phyloP scores from a whole-genome alignment of 2,329 filamentous ascomycete genomes.

The Penicillium palitans region DNA sequence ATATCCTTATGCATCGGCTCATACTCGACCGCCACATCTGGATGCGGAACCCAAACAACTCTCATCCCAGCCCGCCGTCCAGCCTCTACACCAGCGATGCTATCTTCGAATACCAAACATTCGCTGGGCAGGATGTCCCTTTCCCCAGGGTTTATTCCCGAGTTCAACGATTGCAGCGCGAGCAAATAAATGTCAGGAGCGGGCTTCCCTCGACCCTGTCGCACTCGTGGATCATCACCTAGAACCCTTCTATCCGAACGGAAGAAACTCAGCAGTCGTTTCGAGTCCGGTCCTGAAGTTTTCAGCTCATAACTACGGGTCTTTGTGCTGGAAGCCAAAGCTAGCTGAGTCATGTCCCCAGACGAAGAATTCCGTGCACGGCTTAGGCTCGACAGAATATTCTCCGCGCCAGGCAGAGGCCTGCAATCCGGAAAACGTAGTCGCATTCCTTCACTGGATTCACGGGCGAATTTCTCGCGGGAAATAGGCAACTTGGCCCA shows the following conservation, averaged over 20 bases:
- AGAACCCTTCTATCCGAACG: constrained; percentile 17
- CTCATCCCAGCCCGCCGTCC: constrained; percentile 38
- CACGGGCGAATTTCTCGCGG: constrained; percentile 33
- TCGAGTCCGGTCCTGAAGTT: constrained; percentile 23
- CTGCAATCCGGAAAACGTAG: constrained; percentile 30
- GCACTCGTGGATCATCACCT: constrained; percentile 25
- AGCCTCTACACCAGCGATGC: constrained; percentile 34
- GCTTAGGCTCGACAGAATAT: constrained; percentile 21
- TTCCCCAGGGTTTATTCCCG: neutral
- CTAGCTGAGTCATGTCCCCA: constrained; percentile 21
- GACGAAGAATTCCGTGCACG: constrained; percentile 13
- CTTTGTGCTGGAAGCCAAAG: constrained; percentile 28
- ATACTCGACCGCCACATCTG: constrained; percentile 38
- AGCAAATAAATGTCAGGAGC: constrained; percentile 31
- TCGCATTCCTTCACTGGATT: constrained; percentile 31
- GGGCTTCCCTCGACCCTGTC: constrained; percentile 27
- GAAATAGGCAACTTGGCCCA: constrained; percentile 34
- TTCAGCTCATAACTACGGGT: constrained; percentile 25
- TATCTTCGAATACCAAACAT: constrained; percentile 41
- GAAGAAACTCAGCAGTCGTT: constrained; percentile 19
- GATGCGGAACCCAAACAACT: constrained; percentile 38
- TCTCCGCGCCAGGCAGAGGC: constrained; percentile 25
- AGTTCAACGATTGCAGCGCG: constrained; percentile 25
- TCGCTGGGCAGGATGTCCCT: constrained; percentile 27
- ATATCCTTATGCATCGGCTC: constrained; percentile 23